Percentiles rank a stretch among this genome's conserved stretches.
Evolutionary conservation across 2,329 filamentous ascomycete genomes (phyloP).

Genomic region (Paraphaeosphaeria sporulosa): DNA sequence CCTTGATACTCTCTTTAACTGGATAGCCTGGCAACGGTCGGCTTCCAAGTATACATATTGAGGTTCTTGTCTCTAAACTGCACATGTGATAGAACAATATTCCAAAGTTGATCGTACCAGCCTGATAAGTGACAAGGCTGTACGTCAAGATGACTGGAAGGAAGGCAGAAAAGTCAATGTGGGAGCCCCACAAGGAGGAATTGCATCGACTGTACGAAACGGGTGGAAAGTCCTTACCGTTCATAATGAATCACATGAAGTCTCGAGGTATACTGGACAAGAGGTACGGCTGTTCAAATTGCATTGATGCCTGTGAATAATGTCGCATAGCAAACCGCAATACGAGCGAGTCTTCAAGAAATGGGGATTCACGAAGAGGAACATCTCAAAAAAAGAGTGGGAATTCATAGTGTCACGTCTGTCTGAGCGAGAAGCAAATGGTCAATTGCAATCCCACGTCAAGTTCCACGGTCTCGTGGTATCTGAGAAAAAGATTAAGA

Average conservation of each 20-base stretch:
- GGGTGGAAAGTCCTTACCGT: not conserved
- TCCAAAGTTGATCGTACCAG: not conserved
- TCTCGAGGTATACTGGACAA: not conserved
- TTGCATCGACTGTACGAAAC: not conserved
- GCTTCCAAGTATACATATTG: not conserved
- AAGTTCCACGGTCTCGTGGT: not conserved
- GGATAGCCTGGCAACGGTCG: not conserved
- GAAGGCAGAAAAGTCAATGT: constrained; percentile 2
- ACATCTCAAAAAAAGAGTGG: constrained; percentile 8
- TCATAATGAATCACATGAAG: constrained; percentile 2
- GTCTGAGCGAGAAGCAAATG: not conserved
- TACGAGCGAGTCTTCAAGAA: constrained; percentile 10
- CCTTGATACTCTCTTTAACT: not conserved
- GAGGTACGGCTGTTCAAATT: not conserved
- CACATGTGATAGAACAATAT: not conserved
- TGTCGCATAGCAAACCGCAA: constrained; percentile 1
- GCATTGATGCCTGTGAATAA: not conserved
- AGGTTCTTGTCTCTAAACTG: not conserved
- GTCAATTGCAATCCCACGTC: not conserved
- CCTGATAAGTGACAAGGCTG: not conserved
- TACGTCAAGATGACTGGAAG: not conserved
- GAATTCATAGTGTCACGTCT: not conserved
- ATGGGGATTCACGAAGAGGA: constrained; percentile 10
- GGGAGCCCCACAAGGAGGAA: not conserved
- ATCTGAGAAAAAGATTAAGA: not conserved